Base-by-base conservation (phyloP, 768 basidiomycete species). In the Agrocybe pediades region DNA sequence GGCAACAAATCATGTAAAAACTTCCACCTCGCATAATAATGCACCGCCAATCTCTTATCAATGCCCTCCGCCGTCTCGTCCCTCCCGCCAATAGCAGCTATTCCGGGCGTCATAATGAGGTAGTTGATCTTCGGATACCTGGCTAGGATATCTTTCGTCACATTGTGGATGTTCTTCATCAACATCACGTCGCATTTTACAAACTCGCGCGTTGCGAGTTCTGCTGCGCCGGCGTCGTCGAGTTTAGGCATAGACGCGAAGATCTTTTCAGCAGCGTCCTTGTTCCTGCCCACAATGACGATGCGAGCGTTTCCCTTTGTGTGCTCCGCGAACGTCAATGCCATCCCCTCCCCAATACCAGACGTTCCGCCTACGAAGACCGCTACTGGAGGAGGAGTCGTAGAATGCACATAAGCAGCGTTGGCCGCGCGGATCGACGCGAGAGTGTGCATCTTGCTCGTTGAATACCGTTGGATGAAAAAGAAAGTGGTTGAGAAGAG, bases 211-310 rank as follows among this genome's bases (percentile, higher is more conserved):
- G 17, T 48, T 13, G n/a, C 33, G n/a, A n/a, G n/a, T 36, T 36
- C 33, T 36, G 3, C n/a, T n/a, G n/a, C n/a, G n/a, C n/a, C n/a
- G n/a, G n/a, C 5, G 33, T 36, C n/a, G 6, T 36, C 33, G 13
- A n/a, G 33, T n/a, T 36, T 36, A 11, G 79, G 77, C 42, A 83
- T 62, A 2, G 62, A 62, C 1, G 75, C 70, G 53, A 85, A 68
- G 58, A 81, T 74, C 15, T 62, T 49, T 33, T 81, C 73, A 1
- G 79, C 82, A 8, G 82, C 76, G 13, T 58, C 64, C 41, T 71
- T 70, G 67, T 82, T 83, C 16, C 81, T 72, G 0, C 82, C 83
- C n/a, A 80, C 70, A 55, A 85, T 68, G 57, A 84, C 63, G 62
- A 85, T 81, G 54, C 78, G 72, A 19, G 75, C 73, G 51, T 77